Percentiles rank a stretch among this genome's conserved stretches.
Conservation (phyloP, 148 eudicot species). For the Beta vulgaris region DNA sequence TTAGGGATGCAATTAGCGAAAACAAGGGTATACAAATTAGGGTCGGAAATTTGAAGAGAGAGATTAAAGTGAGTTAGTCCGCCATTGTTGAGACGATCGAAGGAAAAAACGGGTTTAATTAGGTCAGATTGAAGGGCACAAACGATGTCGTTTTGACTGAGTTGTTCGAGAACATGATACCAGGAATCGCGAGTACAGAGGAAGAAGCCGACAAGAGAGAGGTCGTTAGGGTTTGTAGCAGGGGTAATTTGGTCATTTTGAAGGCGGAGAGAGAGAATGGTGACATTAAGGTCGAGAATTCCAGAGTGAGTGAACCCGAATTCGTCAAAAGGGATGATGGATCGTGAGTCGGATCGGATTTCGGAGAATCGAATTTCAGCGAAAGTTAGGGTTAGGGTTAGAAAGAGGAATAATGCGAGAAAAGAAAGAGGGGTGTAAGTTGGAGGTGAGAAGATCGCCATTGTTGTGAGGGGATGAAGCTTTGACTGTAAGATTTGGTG, state of each 20-base stretch:
- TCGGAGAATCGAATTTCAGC: slow-evolving; percentile 40
- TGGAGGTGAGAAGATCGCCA: background rate
- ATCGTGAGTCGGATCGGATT: slow-evolving; percentile 43
- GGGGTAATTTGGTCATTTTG: slow-evolving; percentile 5
- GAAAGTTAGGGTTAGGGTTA: background rate
- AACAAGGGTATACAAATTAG: slow-evolving; percentile 55
- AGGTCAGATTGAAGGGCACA: slow-evolving; percentile 41
- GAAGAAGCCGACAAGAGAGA: slow-evolving; percentile 51
- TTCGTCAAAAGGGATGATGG: slow-evolving; percentile 53
- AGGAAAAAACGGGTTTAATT: slow-evolving; percentile 37
- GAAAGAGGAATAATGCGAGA: slow-evolving; percentile 12
- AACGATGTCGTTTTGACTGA: slow-evolving; percentile 26
- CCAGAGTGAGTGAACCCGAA: slow-evolving; percentile 60
- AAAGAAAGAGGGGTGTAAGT: background rate
- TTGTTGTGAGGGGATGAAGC: background rate
- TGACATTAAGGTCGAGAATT: slow-evolving; percentile 45
- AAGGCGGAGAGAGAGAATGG: slow-evolving; percentile 34
- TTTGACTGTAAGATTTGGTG: background rate
- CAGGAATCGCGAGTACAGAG: slow-evolving; percentile 51
- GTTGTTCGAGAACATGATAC: slow-evolving; percentile 46
- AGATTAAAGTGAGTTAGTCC: slow-evolving; percentile 36
- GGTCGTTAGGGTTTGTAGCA: slow-evolving; percentile 21
- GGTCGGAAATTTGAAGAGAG: slow-evolving; percentile 22
- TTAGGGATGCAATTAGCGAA: slow-evolving; percentile 57
- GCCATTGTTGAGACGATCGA: slow-evolving; percentile 28